Evolutionary conservation across 129 eudicot species (phyloP).

Genomic region (Sambucus nigra): DNA sequence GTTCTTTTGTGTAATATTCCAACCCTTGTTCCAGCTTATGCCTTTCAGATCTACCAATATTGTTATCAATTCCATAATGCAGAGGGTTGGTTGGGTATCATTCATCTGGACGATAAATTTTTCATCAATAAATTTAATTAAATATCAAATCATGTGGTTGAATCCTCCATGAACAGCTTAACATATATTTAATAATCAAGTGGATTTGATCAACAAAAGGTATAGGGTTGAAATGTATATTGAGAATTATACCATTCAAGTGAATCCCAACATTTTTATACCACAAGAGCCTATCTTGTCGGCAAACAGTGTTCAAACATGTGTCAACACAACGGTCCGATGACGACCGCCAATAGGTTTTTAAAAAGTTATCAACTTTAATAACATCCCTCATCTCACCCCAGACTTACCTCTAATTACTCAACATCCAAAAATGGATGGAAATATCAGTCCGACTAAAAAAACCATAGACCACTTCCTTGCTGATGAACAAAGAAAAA

Average conservation of each 20-base stretch:
- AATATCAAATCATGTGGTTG: too few relatives aligned
- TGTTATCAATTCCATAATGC: conserved; percentile 89
- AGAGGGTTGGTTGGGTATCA: conserved; percentile 96
- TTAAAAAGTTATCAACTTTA: conserved; percentile 39
- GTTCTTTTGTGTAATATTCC: conserved; percentile 89
- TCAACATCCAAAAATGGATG: conserved; percentile 57
- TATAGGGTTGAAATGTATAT: too few relatives aligned
- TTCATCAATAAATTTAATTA: too few relatives aligned
- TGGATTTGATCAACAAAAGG: too few relatives aligned
- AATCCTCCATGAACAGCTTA: too few relatives aligned
- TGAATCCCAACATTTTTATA: conserved; percentile 55
- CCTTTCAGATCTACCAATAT: conserved; percentile 90
- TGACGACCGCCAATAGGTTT: conserved; percentile 59
- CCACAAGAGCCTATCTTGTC: conserved; percentile 68
- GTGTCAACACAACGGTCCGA: conserved; percentile 31
- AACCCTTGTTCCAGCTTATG: conserved; percentile 74
- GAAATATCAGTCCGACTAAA: conserved; percentile 6
- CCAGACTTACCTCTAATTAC: conserved; percentile 28
- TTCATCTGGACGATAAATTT: conserved; percentile 98
- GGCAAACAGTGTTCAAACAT: conserved; percentile 40
- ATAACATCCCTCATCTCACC: conserved; percentile 89
- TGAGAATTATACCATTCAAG: conserved; percentile 57
- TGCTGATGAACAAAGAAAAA: conserved; percentile 10
- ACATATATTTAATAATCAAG: too few relatives aligned
- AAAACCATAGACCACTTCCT: conserved; percentile 3